A percentile compares a stretch with the other conserved stretches of the same genome.
Conservation (phyloP, 75 land plant species). For the Ceratopteris richardii region DNA sequence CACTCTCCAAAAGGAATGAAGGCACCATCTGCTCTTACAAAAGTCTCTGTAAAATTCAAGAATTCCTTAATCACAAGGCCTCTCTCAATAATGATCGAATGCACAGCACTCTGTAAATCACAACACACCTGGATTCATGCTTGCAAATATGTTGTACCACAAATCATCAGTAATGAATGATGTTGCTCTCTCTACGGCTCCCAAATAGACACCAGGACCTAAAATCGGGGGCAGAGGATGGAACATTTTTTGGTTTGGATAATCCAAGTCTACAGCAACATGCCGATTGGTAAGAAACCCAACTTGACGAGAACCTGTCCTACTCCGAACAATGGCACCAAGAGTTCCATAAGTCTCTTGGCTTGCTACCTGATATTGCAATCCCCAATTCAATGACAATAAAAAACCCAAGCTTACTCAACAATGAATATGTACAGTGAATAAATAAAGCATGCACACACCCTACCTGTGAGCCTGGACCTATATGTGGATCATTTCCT, state of each 20-base stretch:
- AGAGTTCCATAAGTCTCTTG: constrained; percentile 95
- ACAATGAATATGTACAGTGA: no score
- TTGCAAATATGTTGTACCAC: constrained; percentile 82
- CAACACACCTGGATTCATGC: constrained; percentile 67
- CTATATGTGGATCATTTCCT: constrained; percentile 78
- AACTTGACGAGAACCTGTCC: constrained; percentile 59
- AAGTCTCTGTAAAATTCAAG: constrained; percentile 14
- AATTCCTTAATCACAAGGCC: background rate
- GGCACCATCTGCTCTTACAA: constrained; percentile 37
- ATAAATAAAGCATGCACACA: no score
- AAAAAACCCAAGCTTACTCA: no score
- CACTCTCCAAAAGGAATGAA: constrained; percentile 34
- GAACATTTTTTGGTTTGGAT: constrained; percentile 82
- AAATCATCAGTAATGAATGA: constrained; percentile 75
- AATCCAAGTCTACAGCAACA: constrained; percentile 80
- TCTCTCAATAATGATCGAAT: no score
- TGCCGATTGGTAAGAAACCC: constrained; percentile 80
- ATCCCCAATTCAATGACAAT: no score
- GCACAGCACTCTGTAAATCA: no score
- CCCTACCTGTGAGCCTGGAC: constrained; percentile 93
- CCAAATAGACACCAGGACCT: constrained; percentile 76
- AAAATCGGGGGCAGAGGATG: constrained; percentile 83
- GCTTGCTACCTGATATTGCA: constrained; percentile 64
- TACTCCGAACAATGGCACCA: constrained; percentile 83
- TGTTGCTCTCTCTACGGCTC: constrained; percentile 56